Percentiles rank a stretch among this genome's conserved stretches.
Evolutionary conservation across 257 asterid genomes (phyloP).

Genomic region (Echites panduratus): DNA sequence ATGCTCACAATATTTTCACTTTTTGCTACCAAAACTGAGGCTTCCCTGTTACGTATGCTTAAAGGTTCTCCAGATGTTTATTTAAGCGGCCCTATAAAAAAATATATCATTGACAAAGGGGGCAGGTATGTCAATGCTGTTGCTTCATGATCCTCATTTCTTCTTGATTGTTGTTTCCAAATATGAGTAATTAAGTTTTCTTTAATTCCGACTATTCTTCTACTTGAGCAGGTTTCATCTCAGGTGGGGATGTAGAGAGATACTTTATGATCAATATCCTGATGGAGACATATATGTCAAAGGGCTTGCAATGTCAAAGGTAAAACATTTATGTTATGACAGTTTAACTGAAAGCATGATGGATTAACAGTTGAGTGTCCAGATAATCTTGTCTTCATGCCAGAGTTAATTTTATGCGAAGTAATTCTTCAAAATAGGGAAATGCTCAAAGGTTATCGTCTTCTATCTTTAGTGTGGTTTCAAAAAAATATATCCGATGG

Average conservation of each 20-base stretch:
- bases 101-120: slow-evolving; percentile 80
- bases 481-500: neutral
- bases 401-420: neutral
- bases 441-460: neutral
- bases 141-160: neutral
- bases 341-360: neutral
- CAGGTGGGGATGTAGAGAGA: slow-evolving; percentile 99
- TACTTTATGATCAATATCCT: slow-evolving; percentile 66
- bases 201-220: slow-evolving; percentile 5
- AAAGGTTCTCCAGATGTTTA: slow-evolving; percentile 96
- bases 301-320: slow-evolving; percentile 96
- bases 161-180: neutral
- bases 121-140: slow-evolving; percentile 55
- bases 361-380: neutral
- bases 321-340: slow-evolving; percentile 21
- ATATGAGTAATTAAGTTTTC: neutral
- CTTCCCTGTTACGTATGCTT: slow-evolving; percentile 97
- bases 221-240: slow-evolving; percentile 73
- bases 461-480: neutral
- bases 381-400: neutral
- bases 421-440: neutral
- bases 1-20: slow-evolving; percentile 96
- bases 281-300: slow-evolving; percentile 67
- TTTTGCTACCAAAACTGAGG: slow-evolving; percentile 97
- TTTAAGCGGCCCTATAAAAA: slow-evolving; percentile 90